These are phyloP conservation scores for Phallus indusiatus DNA, from an alignment of 768 basidiomycete species.

Conservation along the genomic window DNA sequence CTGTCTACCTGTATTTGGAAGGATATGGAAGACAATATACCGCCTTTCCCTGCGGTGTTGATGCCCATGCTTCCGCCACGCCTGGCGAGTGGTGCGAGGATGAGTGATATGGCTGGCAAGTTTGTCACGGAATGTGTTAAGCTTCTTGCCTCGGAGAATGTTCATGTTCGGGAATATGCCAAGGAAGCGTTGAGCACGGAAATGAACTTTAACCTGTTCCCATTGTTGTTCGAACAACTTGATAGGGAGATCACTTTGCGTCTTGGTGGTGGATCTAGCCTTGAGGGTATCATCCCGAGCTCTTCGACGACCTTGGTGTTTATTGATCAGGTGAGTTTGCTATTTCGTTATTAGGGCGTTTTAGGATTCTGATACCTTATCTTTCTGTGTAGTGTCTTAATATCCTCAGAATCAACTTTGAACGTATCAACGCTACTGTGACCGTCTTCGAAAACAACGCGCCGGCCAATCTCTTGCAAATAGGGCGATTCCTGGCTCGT, in stretches of 20 bases:
- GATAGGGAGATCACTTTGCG: slow-evolving; percentile 48
- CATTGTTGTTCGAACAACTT: slow-evolving; percentile 57
- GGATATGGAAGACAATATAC: slow-evolving; percentile 31
- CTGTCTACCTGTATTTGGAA: slow-evolving; percentile 66
- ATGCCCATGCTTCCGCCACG: not conserved
- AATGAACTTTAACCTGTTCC: slow-evolving; percentile 59
- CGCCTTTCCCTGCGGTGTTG: not conserved
- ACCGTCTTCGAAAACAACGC: slow-evolving; percentile 25
- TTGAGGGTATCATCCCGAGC: not conserved
- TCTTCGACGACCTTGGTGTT: slow-evolving; percentile 25
- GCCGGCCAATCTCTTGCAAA: slow-evolving; percentile 25
- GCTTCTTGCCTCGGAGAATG: slow-evolving; percentile 52
- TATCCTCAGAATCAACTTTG: slow-evolving; percentile 69
- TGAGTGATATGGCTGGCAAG: slow-evolving; percentile 37
- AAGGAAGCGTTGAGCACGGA: slow-evolving; percentile 76
- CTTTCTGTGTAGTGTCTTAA: slow-evolving; percentile 47
- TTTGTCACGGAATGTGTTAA: slow-evolving; percentile 64
- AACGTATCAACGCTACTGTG: slow-evolving; percentile 44
- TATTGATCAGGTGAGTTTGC: slow-evolving; percentile 57
- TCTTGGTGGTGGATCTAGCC: not conserved
- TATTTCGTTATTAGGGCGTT: not conserved
- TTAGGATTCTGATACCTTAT: not conserved
- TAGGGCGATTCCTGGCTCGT: slow-evolving; percentile 58
- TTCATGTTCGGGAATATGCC: slow-evolving; percentile 64
- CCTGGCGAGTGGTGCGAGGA: slow-evolving; percentile 17